Percentiles rank a stretch among this genome's conserved stretches.
These are phyloP conservation scores for Mycena indigotica DNA, from an alignment of 768 basidiomycete species.

Conservation along the genomic window DNA sequence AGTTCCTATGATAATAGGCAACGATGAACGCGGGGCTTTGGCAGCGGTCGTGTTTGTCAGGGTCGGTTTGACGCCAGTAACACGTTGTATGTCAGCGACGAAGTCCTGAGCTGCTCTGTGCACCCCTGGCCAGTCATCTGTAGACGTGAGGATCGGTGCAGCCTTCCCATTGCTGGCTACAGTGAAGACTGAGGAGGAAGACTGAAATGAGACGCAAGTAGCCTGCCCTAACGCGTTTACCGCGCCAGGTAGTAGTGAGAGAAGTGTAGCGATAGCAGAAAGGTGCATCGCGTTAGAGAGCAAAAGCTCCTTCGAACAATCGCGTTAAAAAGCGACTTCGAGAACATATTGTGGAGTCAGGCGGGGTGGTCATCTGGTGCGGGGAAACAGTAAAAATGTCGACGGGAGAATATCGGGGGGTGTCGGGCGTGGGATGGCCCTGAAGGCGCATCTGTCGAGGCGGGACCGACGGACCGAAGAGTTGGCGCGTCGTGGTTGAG, in stretches of 20 bases:
- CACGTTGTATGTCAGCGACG: constrained; percentile 59
- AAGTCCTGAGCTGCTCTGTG: constrained; percentile 64
- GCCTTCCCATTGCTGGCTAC: constrained; percentile 49
- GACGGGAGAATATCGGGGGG: neutral
- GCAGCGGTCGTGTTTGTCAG: constrained; percentile 54
- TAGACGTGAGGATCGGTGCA: constrained; percentile 50
- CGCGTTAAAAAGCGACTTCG: neutral
- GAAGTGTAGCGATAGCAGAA: neutral
- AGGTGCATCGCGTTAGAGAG: neutral
- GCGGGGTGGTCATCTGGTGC: neutral
- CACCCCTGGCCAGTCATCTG: constrained; percentile 66
- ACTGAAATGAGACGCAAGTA: constrained; percentile 49
- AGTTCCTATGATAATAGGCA: constrained; percentile 66
- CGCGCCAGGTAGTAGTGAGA: constrained; percentile 5
- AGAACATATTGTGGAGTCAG: too few species aligned
- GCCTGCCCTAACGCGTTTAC: constrained; percentile 51
- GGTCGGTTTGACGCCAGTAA: constrained; percentile 54
- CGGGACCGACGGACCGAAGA: too few species aligned
- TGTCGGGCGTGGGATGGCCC: neutral
- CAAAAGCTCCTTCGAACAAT: neutral
- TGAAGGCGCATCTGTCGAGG: too few species aligned
- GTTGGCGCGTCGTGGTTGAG: too few species aligned
- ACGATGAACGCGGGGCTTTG: constrained; percentile 31
- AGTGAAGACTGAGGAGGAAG: constrained; percentile 40
- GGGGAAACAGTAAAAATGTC: neutral